Percentiles rank a stretch among this genome's conserved stretches.
phyloP scores from a whole-genome alignment of 495 filamentous ascomycete species.

The Hypoxylon fuscum region DNA sequence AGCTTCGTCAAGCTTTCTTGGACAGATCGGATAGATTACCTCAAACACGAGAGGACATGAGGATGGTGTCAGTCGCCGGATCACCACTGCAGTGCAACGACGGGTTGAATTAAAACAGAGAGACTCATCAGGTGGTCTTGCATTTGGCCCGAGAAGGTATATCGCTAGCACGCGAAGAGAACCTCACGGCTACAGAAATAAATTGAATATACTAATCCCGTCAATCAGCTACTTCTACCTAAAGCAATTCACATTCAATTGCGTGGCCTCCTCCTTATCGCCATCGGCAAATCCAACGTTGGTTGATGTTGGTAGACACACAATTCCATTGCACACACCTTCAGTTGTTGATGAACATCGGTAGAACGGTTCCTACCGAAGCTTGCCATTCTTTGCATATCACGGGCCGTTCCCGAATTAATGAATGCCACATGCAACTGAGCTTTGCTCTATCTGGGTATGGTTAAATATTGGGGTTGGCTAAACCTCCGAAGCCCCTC shows the following conservation, averaged over 20 bases:
- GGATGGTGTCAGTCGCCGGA: constrained; percentile 30
- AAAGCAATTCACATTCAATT: constrained; percentile 31
- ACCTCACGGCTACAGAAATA: constrained; percentile 14
- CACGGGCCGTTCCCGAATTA: constrained; percentile 33
- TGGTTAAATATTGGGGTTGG: constrained; percentile 31
- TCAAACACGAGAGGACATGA: constrained; percentile 9
- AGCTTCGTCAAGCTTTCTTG: constrained; percentile 43
- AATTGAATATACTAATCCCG: background rate
- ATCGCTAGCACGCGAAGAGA: constrained; percentile 7
- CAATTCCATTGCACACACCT: constrained; percentile 10
- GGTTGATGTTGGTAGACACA: too few relatives aligned
- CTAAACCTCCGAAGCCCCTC: constrained; percentile 22
- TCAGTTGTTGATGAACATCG: constrained; percentile 22
- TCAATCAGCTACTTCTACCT: constrained; percentile 10
- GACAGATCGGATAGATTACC: constrained; percentile 34
- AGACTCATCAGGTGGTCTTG: too few relatives aligned
- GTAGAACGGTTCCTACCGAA: constrained; percentile 32
- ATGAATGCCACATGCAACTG: constrained; percentile 33
- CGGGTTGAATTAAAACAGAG: constrained; percentile 16
- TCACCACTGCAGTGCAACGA: constrained; percentile 38
- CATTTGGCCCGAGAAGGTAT: constrained; percentile 22
- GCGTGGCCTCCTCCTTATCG: constrained; percentile 33
- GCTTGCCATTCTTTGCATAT: constrained; percentile 25
- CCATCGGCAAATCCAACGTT: constrained; percentile 34
- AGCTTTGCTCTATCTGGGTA: constrained; percentile 8